These are phyloP conservation scores for Vaccinium macrocarpon DNA, from an alignment of 148 eudicot species.

Conservation along the genomic window DNA sequence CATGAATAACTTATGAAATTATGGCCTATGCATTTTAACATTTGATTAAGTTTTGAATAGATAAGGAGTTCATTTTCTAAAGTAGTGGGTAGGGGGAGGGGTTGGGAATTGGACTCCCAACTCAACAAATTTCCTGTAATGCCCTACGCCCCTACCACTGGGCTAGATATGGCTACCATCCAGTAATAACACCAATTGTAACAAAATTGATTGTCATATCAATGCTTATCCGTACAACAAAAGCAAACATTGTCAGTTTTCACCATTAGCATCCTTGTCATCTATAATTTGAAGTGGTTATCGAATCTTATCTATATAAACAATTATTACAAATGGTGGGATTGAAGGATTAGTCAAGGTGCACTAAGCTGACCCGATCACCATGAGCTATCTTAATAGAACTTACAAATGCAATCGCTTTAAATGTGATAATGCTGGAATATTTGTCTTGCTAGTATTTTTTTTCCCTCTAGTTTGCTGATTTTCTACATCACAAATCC, in stretches of 20 bases:
- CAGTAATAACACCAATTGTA: too few relatives aligned
- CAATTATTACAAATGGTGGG: not conserved
- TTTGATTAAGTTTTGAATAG: not conserved
- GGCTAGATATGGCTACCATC: too few relatives aligned
- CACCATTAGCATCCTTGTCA: too few relatives aligned
- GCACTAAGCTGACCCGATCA: too few relatives aligned
- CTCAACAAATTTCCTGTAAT: not conserved
- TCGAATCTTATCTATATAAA: not conserved
- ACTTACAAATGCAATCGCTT: not conserved
- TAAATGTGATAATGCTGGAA: not conserved
- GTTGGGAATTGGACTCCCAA: not conserved
- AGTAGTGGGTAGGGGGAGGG: not conserved
- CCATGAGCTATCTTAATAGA: too few relatives aligned
- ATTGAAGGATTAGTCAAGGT: too few relatives aligned
- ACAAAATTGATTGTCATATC: not conserved
- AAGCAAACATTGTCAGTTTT: too few relatives aligned
- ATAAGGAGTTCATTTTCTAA: not conserved
- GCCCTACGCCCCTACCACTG: too few relatives aligned
- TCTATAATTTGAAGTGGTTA: too few relatives aligned
- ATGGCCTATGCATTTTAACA: slow-evolving; percentile 2
- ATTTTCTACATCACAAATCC: not conserved
- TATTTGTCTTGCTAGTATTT: not conserved
- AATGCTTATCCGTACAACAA: too few relatives aligned
- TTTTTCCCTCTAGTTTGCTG: not conserved
- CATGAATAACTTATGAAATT: not conserved